phyloP scores from a whole-genome alignment of 139 green algal genomes.

The Chlorella sp. region DNA sequence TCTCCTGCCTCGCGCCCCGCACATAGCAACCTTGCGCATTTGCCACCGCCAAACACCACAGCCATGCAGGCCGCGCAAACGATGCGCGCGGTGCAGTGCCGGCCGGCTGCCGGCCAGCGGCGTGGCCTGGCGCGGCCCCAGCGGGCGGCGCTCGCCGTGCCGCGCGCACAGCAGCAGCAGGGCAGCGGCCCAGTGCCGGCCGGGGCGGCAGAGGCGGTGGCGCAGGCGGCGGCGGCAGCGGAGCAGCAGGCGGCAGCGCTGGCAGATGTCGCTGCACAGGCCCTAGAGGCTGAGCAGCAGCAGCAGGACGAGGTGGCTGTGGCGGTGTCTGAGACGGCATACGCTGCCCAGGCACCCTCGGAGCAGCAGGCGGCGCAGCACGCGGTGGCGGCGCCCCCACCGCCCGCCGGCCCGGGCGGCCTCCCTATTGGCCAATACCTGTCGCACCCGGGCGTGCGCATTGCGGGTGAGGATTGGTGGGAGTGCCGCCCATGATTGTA shows the following conservation, averaged over 20 bases:
- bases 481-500: not conserved
- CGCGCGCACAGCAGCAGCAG: slow-evolving; percentile 6
- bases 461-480: not conserved
- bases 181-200: not conserved
- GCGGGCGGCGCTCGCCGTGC: not conserved
- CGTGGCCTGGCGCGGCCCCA: too few relatives aligned
- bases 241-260: not conserved
- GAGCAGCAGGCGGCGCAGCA: slow-evolving; percentile 23
- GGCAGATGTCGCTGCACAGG: not conserved
- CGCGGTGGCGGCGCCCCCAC: not conserved
- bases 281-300: not conserved
- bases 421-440: not conserved
- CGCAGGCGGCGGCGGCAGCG: not conserved
- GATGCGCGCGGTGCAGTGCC: not conserved
- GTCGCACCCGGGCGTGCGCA: not conserved
- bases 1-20: not conserved
- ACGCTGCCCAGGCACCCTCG: not conserved
- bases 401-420: not conserved
- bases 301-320: not conserved
- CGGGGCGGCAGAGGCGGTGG: not conserved
- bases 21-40: not conserved
- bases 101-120: not conserved
- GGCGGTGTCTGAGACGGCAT: not conserved
- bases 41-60: not conserved
- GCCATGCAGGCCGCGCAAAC: not conserved